Evolutionary conservation across 2,329 filamentous ascomycete genomes (phyloP), one percentile per base, ranked within the genome.

Genomic region (Fonsecaea pugnacius): DNA sequence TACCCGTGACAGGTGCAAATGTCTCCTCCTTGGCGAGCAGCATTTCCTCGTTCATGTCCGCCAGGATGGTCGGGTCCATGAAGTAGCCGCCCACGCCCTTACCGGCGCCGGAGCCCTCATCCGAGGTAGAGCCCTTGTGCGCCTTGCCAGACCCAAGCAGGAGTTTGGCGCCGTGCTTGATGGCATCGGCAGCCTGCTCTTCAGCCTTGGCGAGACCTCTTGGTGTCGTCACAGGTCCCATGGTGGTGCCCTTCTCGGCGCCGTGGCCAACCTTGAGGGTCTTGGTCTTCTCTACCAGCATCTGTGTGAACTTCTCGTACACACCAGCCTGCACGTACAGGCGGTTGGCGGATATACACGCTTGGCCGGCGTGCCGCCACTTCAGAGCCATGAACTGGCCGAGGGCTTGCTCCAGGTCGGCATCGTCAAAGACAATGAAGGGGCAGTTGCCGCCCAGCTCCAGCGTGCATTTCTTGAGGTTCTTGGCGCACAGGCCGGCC

Each of bases 61-160:
- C 82, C 46, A 91, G 82, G 61, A 90, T 84, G 0, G 88, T 90
- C 1, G 87, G 88, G 72, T 89, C 83, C 75, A 90, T 89, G 79
- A 90, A 91, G 75, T 88, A 91, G 2, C 87, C 87, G 0, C 79
- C 78, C 12, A 79, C 75, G 27, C 74, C 74, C 50, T 71, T 69
- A 12, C 70, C 70, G 18, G 36, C 18, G 68, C 84, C 83, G 65
- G 85, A 85, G 63, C 83, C 82, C n/a, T 82, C 82, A 1, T 79
- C 80, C 10, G 78, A 73, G 10, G 78, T 74, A 0, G 76, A 73
- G 6, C 73, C 73, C 50, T 68, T 68, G 56, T 69, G 58, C 24
- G 69, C 64, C 48, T 70, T 72, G 1, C 83, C 81, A 1, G 85
- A 87, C 12, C 89, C 89, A 21, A 87, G 77, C 1, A 90, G 77